Conservation (phyloP, 306 rosid species). For the Castanea crenata region DNA sequence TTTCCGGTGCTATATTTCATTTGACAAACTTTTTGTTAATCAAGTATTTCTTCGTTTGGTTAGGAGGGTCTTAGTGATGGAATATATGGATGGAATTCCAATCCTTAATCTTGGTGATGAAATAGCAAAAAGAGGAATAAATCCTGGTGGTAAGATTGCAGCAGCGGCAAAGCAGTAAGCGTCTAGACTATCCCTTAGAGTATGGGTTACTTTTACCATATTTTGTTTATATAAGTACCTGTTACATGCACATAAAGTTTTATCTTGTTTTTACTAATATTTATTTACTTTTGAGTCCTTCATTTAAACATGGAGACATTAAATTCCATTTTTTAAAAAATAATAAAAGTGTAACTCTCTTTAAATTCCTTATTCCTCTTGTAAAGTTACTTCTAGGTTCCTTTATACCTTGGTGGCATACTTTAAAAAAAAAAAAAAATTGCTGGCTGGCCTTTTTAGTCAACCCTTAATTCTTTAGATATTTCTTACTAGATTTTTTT, state of each 20-base stretch:
- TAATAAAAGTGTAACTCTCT: not conserved
- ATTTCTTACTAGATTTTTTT: not conserved
- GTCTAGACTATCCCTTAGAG: constrained; percentile 23
- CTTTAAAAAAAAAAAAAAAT: not conserved
- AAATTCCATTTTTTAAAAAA: not conserved
- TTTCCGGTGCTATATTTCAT: constrained; percentile 19
- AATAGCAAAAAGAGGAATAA: constrained; percentile 83
- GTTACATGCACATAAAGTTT: not conserved
- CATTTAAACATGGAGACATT: constrained; percentile 9
- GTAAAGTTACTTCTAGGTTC: not conserved
- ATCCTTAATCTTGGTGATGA: constrained; percentile 91
- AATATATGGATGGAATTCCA: constrained; percentile 85
- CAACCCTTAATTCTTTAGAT: not conserved
- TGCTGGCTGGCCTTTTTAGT: not conserved
- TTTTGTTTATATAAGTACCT: constrained; percentile 4
- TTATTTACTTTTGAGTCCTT: constrained; percentile 12
- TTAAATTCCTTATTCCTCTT: not conserved
- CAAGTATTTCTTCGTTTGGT: constrained; percentile 26
- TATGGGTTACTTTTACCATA: constrained; percentile 11
- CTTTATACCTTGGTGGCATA: not conserved
- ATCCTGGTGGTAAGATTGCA: constrained; percentile 76
- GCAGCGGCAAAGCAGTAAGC: constrained; percentile 85
- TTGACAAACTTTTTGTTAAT: constrained; percentile 26
- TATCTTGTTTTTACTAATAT: constrained; percentile 1
- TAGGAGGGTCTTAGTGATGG: constrained; percentile 93